Conservation (phyloP, 2,329 filamentous ascomycete species). For the Fonsecaea erecta region DNA sequence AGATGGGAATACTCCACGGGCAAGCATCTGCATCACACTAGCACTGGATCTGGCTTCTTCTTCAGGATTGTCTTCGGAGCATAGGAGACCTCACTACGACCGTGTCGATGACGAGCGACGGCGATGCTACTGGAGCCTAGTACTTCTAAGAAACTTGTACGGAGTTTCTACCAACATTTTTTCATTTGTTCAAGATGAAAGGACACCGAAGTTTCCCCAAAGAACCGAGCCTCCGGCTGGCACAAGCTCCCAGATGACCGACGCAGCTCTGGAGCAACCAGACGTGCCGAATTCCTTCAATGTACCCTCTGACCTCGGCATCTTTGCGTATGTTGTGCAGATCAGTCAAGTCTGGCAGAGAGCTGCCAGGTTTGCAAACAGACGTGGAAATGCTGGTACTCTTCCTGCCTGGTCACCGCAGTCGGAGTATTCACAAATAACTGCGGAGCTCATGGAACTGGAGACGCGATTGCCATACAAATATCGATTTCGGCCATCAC, state of each 20-base stretch:
- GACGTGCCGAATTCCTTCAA: constrained; percentile 7
- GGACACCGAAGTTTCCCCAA: constrained; percentile 23
- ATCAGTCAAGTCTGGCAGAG: constrained; percentile 57
- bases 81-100: constrained; percentile 3
- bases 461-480: constrained; percentile 58
- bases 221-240: constrained; percentile 23
- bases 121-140: constrained; percentile 51
- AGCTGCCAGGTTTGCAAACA: constrained; percentile 54
- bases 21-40: constrained; percentile 51
- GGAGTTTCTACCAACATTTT: constrained; percentile 39
- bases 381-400: constrained; percentile 50
- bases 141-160: constrained; percentile 51
- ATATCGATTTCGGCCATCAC: constrained; percentile 57
- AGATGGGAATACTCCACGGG: constrained; percentile 53
- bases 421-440: constrained; percentile 59
- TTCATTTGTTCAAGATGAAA: constrained; percentile 26
- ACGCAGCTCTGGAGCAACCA: constrained; percentile 26
- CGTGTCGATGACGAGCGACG: constrained; percentile 20
- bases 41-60: constrained; percentile 54
- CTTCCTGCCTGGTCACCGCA: constrained; percentile 56
- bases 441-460: constrained; percentile 57
- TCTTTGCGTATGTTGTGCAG: constrained; percentile 54
- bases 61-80: constrained; percentile 50
- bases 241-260: constrained; percentile 28
- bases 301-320: constrained; percentile 41